Base-by-base conservation (phyloP, 75 land plant species). In the Sequoia sempervirens region DNA sequence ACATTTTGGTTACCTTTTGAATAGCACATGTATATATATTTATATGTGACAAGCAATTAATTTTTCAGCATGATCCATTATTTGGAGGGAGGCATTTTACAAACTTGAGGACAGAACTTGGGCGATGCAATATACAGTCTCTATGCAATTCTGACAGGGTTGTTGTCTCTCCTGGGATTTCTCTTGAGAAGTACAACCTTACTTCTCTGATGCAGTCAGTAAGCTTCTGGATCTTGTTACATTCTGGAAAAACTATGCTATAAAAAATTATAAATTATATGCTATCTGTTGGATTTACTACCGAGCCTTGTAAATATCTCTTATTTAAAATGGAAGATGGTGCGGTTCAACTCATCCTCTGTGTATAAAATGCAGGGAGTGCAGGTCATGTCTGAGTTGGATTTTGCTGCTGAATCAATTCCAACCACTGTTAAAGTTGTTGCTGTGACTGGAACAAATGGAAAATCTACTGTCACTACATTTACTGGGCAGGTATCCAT, bases 91-190 rank as follows among this genome's bases (percentile, higher is more conserved):
- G 58, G 38, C 15, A 83, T 73, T 20, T 74, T 30, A 54, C 38
- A 28, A 36, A 88, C 84, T 34, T 89, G 81, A 83, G 82, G 34
- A 85, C 85, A 38, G 78, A 86, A 18, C 87, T 91, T 52, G 92
- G 88, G 4, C 79, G 73, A 14, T 89, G 81, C 85, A 89, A 88
- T 83, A 30, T 61, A 28, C 80, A 75, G 37, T 81, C 83, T 32
- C 85, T 93, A 13, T 15, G 74, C 43, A 75, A 83, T 83, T 87
- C 90, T 17, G 88, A 90, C 45, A 87, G 85, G 54, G 40, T 93
- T n/a, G 93, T 93, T 64, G 93, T 93, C 37, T 93, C 95, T 72
- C 95, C 95, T 82, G 95, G 95, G 80, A 83, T 93, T 80, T 82
- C 93, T 53, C 83, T 85, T 36, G 78, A 87, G 83, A 84, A 84